Evolutionary conservation across 192 early-diverging fungal genomes (phyloP), one percentile per base, ranked within the genome.

Genomic region (Umbelopsis sp.): DNA sequence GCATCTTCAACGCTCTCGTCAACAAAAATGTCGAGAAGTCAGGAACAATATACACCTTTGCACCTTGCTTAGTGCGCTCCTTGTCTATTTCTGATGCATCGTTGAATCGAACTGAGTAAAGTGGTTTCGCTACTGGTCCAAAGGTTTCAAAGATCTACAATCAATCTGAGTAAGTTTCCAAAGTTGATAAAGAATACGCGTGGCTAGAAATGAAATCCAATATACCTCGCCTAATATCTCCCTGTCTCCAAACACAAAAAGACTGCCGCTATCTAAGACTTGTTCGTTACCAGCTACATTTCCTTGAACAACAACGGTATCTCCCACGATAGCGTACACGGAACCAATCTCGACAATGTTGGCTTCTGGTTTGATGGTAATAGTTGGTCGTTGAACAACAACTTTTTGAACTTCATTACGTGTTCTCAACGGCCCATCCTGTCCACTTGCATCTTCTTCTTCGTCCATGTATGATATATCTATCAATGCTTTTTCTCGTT

Each of bases 91-190:
- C 93, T 10, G 75, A 70, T 4, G 82, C 54, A 22, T 75, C 74
- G 70, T 90, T 86, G 77, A 94, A 94, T 16, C 93, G 84, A 16
- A 99, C 85, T 17, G 88, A 87, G 77, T 97, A 98, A 51, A 93
- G 76, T 4, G 97, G 97, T 34, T 85, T 80, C 2, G 82, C 71
- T 1, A 99, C 91, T 10, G 95, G 95, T 7, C 97, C 97, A 86
- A 99, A 95, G 0, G 94, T 95, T 65, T 99, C 97, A 82, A 89
- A 96, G 14, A 95, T 79, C 86, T 88, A 69, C 24, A 36, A 16
- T 21, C 32, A 1, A 54, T 45, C 65, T 22, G 6, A 2, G 41
- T 34, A 17, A 31, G 44, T n/a, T 69, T 43, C 65, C n/a, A n/a
- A 17, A 44, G 14, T 20, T 59, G 67, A 20, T 20, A 0, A 2